phyloP scores from a whole-genome alignment of 1,284 basidiomycete species.

The Volvariella surrecta region DNA sequence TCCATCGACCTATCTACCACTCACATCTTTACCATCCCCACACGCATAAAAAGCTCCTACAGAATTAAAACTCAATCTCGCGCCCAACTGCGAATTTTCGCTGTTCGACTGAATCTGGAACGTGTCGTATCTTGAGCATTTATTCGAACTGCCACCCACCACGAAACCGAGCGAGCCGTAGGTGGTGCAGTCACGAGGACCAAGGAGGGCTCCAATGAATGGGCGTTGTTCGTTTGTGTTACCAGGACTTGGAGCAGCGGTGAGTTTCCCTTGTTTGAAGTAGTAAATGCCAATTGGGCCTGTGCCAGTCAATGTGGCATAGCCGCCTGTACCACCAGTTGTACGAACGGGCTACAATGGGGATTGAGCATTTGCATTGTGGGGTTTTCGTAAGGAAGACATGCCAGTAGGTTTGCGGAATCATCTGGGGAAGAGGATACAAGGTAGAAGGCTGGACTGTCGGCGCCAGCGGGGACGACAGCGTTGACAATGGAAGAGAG shows the following conservation, averaged over 20 bases:
- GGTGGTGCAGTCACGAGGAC: constrained; percentile 15
- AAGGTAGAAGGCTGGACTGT: constrained; percentile 23
- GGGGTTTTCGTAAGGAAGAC: not conserved
- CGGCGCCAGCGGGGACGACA: constrained; percentile 15
- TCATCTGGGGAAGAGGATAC: constrained; percentile 12
- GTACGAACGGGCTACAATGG: constrained; percentile 17
- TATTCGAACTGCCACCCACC: constrained; percentile 16
- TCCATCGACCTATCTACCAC: constrained; percentile 1
- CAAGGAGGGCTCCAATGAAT: constrained; percentile 9
- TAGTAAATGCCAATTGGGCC: constrained; percentile 19
- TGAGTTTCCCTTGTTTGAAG: constrained; percentile 19
- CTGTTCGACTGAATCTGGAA: constrained; percentile 21
- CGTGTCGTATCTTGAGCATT: constrained; percentile 18
- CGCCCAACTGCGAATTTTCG: constrained; percentile 20
- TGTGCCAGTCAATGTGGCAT: constrained; percentile 16
- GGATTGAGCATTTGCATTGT: too few relatives aligned
- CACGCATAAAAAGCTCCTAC: constrained; percentile 23
- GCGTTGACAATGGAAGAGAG: not conserved
- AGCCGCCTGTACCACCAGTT: constrained; percentile 13
- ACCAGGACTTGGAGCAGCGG: constrained; percentile 8
- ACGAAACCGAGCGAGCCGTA: constrained; percentile 19
- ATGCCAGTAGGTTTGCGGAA: constrained; percentile 18
- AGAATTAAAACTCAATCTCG: constrained; percentile 20
- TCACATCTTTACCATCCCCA: constrained; percentile 17
- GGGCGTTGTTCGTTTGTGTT: not conserved